These are phyloP conservation scores for Phytopythium mirpurense DNA, from an alignment of 352 stramenopile species.

Conservation along the genomic window DNA sequence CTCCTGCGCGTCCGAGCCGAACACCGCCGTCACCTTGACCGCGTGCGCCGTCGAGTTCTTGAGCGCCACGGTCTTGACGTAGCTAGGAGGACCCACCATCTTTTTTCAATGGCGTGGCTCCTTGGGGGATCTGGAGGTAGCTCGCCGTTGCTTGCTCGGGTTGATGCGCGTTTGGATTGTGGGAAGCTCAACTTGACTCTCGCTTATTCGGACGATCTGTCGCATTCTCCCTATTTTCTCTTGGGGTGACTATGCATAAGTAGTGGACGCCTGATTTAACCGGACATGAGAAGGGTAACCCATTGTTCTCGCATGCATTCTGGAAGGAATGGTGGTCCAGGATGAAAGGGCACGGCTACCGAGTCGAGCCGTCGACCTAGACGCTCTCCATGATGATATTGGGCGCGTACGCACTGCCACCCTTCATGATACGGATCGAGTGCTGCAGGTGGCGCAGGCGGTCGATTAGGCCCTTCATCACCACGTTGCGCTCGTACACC, in stretches of 20 bases:
- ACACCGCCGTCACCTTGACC: constrained; percentile 54
- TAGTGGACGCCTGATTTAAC: neutral
- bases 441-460: constrained; percentile 70
- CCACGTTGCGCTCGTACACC: constrained; percentile 79
- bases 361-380: constrained; percentile 13
- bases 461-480: constrained; percentile 85
- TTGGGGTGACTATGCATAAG: too few species aligned
- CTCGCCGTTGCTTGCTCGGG: neutral
- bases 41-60: constrained; percentile 59
- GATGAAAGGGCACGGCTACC: neutral
- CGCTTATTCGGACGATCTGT: too few species aligned
- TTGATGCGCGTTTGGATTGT: constrained; percentile 1
- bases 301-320: neutral
- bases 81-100: constrained; percentile 53
- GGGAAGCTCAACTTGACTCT: neutral
- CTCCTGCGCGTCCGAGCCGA: constrained; percentile 68
- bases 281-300: neutral
- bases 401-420: constrained; percentile 47
- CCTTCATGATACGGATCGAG: constrained; percentile 69
- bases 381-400: constrained; percentile 78
- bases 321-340: neutral
- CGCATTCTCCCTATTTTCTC: too few species aligned
- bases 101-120: too few species aligned
- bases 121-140: too few species aligned
- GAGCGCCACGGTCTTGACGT: constrained; percentile 67